Conservation (phyloP, 306 rosid species). For the Purshia tridentata region DNA sequence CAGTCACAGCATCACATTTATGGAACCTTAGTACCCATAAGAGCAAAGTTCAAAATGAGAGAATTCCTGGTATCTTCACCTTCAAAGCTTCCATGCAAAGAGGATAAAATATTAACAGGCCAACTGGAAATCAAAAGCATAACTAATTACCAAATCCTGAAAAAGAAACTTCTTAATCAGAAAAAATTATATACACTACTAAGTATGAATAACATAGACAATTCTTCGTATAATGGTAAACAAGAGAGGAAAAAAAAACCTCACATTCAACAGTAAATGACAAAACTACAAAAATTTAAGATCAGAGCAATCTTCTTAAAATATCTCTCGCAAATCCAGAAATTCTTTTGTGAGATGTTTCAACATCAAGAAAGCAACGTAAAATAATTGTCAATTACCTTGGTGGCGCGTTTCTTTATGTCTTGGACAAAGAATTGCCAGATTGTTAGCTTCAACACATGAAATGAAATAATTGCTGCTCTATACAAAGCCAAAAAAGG, state of each 20-base stretch:
- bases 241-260: background rate
- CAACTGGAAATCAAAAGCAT: too few relatives aligned
- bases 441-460: slow-evolving; percentile 67
- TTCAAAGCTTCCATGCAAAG: too few relatives aligned
- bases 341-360: too few relatives aligned
- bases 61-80: too few relatives aligned
- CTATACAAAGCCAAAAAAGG: slow-evolving; percentile 89
- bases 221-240: background rate
- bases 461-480: slow-evolving; percentile 79
- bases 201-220: background rate
- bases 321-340: too few relatives aligned
- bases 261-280: background rate
- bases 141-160: too few relatives aligned
- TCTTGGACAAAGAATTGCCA: slow-evolving; percentile 76
- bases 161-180: too few relatives aligned
- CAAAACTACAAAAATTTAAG: background rate
- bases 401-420: slow-evolving; percentile 62
- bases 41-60: too few relatives aligned
- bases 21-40: too few relatives aligned
- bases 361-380: background rate
- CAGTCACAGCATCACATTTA: background rate
- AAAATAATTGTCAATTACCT: slow-evolving; percentile 47
- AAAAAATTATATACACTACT: background rate
- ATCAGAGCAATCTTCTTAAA: background rate
- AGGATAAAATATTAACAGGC: too few relatives aligned